A percentile compares a stretch with the other conserved stretches of the same genome.
These are phyloP conservation scores for Lipomyces orientalis DNA, from an alignment of 805 yeast genomes.

Conservation along the genomic window DNA sequence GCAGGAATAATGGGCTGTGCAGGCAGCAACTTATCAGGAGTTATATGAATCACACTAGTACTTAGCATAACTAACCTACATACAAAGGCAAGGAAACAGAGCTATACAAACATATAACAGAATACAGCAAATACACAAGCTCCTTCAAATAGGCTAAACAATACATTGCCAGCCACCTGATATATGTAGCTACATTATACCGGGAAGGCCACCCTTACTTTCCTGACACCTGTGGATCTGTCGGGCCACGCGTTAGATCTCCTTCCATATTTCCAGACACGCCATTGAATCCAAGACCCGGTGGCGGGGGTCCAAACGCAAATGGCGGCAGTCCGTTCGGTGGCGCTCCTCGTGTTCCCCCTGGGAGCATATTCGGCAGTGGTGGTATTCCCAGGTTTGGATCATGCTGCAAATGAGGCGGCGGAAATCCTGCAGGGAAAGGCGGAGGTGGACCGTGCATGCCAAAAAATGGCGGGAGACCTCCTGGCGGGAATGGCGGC, in stretches of 20 bases:
- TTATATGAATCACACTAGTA: neutral
- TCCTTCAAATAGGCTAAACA: neutral
- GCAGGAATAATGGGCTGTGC: too few species aligned
- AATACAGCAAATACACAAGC: neutral
- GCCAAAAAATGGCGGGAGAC: constrained; percentile 21
- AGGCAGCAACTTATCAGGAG: too few species aligned
- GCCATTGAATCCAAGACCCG: constrained; percentile 8
- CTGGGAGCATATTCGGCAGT: constrained; percentile 2
- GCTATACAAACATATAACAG: neutral
- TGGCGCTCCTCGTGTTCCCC: constrained; percentile 1
- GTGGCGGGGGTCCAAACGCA: constrained; percentile 9
- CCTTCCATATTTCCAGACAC: neutral
- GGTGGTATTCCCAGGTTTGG: constrained; percentile 1
- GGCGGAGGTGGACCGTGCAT: constrained; percentile 31
- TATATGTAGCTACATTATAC: neutral
- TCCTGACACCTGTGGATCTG: neutral
- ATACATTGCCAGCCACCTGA: neutral
- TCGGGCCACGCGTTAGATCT: neutral
- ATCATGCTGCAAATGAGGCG: constrained; percentile 11
- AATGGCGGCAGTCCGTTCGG: constrained; percentile 13
- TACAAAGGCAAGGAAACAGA: neutral
- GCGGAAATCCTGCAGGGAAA: constrained; percentile 20
- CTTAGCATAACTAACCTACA: neutral
- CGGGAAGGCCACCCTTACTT: neutral
- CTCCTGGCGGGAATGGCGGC: constrained; percentile 24